Conservation (phyloP, 78 protist genomes). For the Dictyostelium capitatum region DNA sequence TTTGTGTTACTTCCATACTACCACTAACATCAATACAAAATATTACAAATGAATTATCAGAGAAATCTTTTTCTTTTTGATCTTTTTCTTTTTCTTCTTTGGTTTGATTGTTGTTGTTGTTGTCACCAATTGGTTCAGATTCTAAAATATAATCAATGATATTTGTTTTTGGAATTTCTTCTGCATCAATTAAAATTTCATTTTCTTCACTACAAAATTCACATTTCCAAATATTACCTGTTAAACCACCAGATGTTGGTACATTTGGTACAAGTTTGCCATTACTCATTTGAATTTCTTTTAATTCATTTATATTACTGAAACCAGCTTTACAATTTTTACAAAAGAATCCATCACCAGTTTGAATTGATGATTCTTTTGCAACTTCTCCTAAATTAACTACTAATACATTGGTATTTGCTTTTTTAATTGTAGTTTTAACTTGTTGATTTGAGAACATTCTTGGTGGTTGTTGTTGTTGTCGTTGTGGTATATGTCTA, state of each 20-base stretch:
- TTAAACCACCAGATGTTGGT: slow-evolving; percentile 65
- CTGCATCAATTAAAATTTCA: slow-evolving; percentile 21
- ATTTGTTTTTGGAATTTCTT: slow-evolving; percentile 69
- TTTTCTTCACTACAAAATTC: slow-evolving; percentile 80
- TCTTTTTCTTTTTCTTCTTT: slow-evolving; percentile 2
- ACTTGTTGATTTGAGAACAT: not conserved
- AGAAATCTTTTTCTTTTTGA: not conserved
- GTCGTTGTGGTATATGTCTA: no score
- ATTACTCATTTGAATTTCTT: slow-evolving; percentile 12
- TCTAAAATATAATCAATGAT: slow-evolving; percentile 81
- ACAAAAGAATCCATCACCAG: slow-evolving; percentile 81
- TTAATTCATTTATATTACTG: slow-evolving; percentile 36
- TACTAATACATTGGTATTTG: slow-evolving; percentile 65
- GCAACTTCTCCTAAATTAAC: slow-evolving; percentile 35
- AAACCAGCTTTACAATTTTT: slow-evolving; percentile 39
- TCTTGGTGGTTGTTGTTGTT: slow-evolving; percentile 10
- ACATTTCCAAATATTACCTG: slow-evolving; percentile 68
- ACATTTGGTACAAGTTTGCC: not conserved
- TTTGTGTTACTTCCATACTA: slow-evolving; percentile 78
- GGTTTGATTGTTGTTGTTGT: not conserved
- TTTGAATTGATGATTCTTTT: slow-evolving; percentile 63
- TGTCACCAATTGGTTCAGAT: not conserved
- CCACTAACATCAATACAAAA: slow-evolving; percentile 83
- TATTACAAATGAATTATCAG: slow-evolving; percentile 49
- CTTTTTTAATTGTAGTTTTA: slow-evolving; percentile 40